Base-by-base conservation (phyloP, 352 stramenopile genomes). In the Phytophthora podocarpi region DNA sequence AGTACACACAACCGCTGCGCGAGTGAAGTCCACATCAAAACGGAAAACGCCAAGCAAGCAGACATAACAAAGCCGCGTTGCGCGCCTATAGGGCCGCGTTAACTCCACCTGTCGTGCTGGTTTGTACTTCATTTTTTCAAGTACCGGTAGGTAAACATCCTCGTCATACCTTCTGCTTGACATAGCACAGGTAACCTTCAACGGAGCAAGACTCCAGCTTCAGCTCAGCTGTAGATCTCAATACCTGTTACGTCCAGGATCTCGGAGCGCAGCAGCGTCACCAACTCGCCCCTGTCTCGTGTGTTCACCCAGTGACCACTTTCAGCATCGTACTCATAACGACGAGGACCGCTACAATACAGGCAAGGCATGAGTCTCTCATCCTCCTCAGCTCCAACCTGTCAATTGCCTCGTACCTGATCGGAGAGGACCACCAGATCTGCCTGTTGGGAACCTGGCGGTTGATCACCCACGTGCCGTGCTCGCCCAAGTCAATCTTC, bases 401-500 rank as follows among this genome's bases (percentile, higher is more conserved):
- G 16, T 42, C 16, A 49, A 37, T 21, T n/a, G 12, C 23, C 0
- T 34, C 60, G 26, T 59, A 92, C 85, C 89, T 98, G 59, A 98
- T 82, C 3, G 97, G 97, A 53, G 95, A 98, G 6, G 93, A 98
- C 96, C 95, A 98, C 95, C 95, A 98, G 53, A 98, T 94, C 73
- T 99, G 96, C 32, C 88, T 82, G 80, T 99, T 99, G 4, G 97
- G 97, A 32, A 97, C 97, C 72, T 99, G 97, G 64, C 98, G 98
- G 77, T 99, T 99, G 58, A 99, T 85, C 26, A 99, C 97, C 90
- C 93, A 99, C 40, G 93, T 98, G 54, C 96, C 96, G 64, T 97
- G 77, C 21, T 95, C 83, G 36, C 93, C 94, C 21, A 99, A 76
- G 39, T 95, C 87, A 46, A 98, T 91, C 37, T 97, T 98, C 32